phyloP scores from a whole-genome alignment of 177 flowering plant genomes.

The Vitis hybrid region DNA sequence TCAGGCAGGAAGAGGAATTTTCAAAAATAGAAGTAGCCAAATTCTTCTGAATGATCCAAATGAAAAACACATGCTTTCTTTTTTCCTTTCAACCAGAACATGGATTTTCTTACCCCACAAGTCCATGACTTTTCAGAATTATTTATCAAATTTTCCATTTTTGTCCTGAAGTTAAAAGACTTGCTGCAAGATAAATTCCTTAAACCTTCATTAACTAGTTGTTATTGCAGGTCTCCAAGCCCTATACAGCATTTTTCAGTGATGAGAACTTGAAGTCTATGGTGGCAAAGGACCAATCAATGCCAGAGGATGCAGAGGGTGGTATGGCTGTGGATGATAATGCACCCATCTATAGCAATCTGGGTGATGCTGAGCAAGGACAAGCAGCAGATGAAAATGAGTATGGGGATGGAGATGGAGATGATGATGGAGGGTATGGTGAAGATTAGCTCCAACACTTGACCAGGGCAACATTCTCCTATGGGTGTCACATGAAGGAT shows the following conservation, averaged over 20 bases:
- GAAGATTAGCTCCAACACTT: constrained; percentile 25
- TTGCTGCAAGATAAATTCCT: not conserved
- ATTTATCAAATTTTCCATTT: not conserved
- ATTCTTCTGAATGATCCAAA: too few species aligned
- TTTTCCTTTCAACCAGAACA: too few species aligned
- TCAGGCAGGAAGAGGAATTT: too few species aligned
- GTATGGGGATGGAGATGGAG: constrained; percentile 33
- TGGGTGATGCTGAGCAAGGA: constrained; percentile 29
- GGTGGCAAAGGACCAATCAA: constrained; percentile 21
- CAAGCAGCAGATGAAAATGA: constrained; percentile 32
- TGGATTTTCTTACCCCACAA: too few species aligned
- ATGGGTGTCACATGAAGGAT: too few species aligned
- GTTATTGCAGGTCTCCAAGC: constrained; percentile 66
- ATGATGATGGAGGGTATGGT: constrained; percentile 37
- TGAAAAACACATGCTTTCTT: too few species aligned
- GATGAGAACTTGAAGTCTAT: constrained; percentile 49
- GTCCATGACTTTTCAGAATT: not conserved
- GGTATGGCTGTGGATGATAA: constrained; percentile 21
- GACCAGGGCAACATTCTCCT: too few species aligned
- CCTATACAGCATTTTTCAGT: constrained; percentile 59
- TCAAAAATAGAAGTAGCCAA: too few species aligned
- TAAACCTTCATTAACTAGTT: not conserved
- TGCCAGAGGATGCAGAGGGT: constrained; percentile 9
- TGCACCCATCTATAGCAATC: constrained; percentile 13
- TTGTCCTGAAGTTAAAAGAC: not conserved